Percentiles rank a stretch among this genome's conserved stretches.
These are phyloP conservation scores for Mycocalia duriaeana DNA, from an alignment of 1,284 basidiomycete species.

Conservation along the genomic window DNA sequence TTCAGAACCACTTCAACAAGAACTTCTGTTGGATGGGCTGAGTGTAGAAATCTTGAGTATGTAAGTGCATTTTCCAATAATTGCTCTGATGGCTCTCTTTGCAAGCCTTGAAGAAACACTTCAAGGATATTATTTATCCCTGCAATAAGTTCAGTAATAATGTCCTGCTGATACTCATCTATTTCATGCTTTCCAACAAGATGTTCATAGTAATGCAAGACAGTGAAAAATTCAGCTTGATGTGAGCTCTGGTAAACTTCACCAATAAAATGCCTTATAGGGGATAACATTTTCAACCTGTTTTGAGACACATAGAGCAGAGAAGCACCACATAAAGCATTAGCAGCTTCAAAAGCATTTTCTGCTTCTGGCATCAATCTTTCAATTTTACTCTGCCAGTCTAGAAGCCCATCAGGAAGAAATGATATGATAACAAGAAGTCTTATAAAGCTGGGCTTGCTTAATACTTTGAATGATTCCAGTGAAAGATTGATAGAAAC, in stretches of 20 bases:
- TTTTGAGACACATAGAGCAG: background rate
- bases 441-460: background rate
- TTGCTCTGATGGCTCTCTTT: background rate
- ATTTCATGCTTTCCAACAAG: background rate
- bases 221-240: background rate
- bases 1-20: background rate
- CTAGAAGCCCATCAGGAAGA: background rate
- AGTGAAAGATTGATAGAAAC: conserved; percentile 6
- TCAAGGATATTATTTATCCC: background rate
- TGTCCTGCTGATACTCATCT: background rate
- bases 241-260: background rate
- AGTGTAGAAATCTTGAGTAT: background rate
- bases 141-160: background rate
- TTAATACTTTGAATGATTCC: background rate
- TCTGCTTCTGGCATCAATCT: background rate
- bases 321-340: background rate
- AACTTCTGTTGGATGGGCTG: background rate
- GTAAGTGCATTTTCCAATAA: background rate
- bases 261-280: background rate
- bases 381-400: background rate
- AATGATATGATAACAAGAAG: background rate
- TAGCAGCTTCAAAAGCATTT: background rate
- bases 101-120: background rate
- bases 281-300: background rate
- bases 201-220: background rate